Percentiles rank a stretch among this genome's conserved stretches.
These are phyloP conservation scores for Candida dubliniensis DNA, from an alignment of 1,139 yeast genomes.

Conservation along the genomic window DNA sequence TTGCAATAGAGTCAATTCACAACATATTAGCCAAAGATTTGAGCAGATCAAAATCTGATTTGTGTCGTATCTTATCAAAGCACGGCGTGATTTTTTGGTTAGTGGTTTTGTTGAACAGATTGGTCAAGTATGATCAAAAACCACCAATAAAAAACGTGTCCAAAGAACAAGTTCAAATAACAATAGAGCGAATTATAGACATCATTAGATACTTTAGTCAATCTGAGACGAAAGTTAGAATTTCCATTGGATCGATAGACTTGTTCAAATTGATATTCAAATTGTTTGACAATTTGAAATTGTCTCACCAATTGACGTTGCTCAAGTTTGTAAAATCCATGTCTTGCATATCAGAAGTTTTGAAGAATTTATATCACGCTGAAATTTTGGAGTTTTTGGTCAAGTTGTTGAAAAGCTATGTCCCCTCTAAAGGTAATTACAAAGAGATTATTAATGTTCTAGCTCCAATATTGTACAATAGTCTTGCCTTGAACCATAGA, in stretches of 20 bases:
- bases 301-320: constrained; percentile 35
- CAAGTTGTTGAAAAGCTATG: constrained; percentile 26
- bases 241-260: constrained; percentile 42
- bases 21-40: constrained; percentile 44
- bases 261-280: constrained; percentile 47
- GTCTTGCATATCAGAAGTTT: constrained; percentile 39
- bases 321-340: constrained; percentile 46
- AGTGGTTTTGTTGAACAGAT: constrained; percentile 41
- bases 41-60: constrained; percentile 50
- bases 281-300: constrained; percentile 32
- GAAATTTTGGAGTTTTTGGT: constrained; percentile 45
- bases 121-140: constrained; percentile 14
- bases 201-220: constrained; percentile 44
- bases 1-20: constrained; percentile 49
- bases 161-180: constrained; percentile 25
- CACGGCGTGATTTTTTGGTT: constrained; percentile 53
- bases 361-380: constrained; percentile 37
- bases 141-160: constrained; percentile 14
- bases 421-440: constrained; percentile 29
- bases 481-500: constrained; percentile 56
- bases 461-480: constrained; percentile 50
- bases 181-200: constrained; percentile 37
- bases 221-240: constrained; percentile 44
- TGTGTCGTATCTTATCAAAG: constrained; percentile 54
- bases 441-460: constrained; percentile 45